phyloP scores from a whole-genome alignment of 805 yeast genomes.

The Starmera caribaea region DNA sequence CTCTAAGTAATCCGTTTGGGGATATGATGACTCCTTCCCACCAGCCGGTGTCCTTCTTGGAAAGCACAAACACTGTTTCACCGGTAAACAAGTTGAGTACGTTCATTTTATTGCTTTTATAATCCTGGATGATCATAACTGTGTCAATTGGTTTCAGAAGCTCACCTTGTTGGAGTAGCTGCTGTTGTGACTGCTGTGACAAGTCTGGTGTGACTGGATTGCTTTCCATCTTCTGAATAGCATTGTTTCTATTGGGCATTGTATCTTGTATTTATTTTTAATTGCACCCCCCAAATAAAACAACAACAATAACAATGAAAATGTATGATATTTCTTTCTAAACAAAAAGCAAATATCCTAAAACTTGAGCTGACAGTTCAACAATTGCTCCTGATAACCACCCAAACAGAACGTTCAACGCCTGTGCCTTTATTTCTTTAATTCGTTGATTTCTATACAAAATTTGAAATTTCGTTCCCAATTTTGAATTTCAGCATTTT shows the following conservation, averaged over 20 bases:
- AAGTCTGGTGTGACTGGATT: neutral
- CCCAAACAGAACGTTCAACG: too few species aligned
- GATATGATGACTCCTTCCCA: slow-evolving; percentile 65
- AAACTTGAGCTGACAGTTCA: too few species aligned
- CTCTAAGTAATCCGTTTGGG: slow-evolving; percentile 35
- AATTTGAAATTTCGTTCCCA: too few species aligned
- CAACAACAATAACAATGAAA: too few species aligned
- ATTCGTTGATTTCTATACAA: too few species aligned
- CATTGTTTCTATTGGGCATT: neutral
- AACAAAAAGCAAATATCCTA: too few species aligned
- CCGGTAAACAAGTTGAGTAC: slow-evolving; percentile 49
- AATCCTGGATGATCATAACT: slow-evolving; percentile 49
- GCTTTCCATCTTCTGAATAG: neutral
- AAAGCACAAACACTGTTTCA: slow-evolving; percentile 61
- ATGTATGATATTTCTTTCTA: too few species aligned
- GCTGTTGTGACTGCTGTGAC: neutral
- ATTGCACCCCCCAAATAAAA: too few species aligned
- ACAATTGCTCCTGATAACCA: too few species aligned
- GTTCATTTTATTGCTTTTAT: slow-evolving; percentile 40
- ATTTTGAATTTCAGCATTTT: too few species aligned
- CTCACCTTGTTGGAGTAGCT: neutral
- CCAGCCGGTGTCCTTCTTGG: slow-evolving; percentile 64
- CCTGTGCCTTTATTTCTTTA: too few species aligned
- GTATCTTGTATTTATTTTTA: neutral
- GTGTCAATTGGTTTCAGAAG: slow-evolving; percentile 35